These are phyloP conservation scores for Eimeria acervulina DNA, from an alignment of 169 alveolate genomes.

Conservation along the genomic window DNA sequence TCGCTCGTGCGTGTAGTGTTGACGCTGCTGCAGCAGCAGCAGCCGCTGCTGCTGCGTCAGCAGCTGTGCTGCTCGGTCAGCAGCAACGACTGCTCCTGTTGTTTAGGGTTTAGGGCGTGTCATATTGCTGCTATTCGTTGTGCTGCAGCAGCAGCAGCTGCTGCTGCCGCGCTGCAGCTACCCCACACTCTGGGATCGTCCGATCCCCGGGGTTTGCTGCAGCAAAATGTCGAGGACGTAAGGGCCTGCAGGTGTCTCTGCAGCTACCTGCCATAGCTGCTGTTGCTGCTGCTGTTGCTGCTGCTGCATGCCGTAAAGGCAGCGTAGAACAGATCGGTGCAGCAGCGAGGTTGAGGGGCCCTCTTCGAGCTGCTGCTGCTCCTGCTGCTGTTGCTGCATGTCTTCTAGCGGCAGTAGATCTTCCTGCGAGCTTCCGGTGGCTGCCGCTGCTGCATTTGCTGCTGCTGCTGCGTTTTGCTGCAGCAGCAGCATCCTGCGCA, in stretches of 20 bases:
- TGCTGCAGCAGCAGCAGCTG: no score
- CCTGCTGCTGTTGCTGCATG: constrained; percentile 6
- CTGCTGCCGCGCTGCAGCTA: no score
- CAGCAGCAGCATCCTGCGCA: neutral
- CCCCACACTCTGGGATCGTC: no score
- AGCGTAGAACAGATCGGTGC: neutral
- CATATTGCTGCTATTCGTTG: no score
- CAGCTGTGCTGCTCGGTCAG: no score
- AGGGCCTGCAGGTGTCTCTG: constrained; percentile 13
- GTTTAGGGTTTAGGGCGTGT: no score
- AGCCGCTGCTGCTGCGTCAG: no score
- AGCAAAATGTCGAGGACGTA: neutral
- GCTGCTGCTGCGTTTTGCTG: neutral
- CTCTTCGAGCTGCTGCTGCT: neutral
- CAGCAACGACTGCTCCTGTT: no score
- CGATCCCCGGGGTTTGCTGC: neutral
- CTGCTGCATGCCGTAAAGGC: neutral
- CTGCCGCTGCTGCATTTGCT: neutral
- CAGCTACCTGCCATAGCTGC: neutral
- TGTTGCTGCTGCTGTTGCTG: constrained; percentile 21
- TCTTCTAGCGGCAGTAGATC: no score
- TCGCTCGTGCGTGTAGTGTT: no score
- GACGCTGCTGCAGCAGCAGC: no score
- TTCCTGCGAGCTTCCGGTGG: no score
- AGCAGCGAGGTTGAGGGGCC: neutral